phyloP scores from a whole-genome alignment of 129 eudicot genomes.

The Solidago caesia region DNA sequence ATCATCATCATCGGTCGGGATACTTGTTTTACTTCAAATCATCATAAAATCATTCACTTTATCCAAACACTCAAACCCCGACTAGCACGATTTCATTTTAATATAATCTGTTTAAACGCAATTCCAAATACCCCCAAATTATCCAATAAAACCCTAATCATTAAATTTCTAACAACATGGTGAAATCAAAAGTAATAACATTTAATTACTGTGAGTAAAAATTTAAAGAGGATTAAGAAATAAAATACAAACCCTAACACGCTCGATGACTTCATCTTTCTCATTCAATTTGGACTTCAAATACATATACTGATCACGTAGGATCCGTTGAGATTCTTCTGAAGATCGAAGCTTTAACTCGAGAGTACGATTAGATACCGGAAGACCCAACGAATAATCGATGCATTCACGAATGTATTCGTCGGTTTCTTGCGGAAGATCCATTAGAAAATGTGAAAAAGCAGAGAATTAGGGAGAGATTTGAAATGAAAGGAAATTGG shows the following conservation, averaged over 20 bases:
- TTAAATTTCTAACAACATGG: background rate
- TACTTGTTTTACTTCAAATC: background rate
- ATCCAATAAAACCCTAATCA: no score
- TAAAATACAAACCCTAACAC: constrained; percentile 57
- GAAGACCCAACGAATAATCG: constrained; percentile 53
- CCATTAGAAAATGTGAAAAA: constrained; percentile 37
- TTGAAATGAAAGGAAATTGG: no score
- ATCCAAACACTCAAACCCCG: background rate
- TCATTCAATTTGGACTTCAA: constrained; percentile 45
- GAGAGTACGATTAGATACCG: constrained; percentile 46
- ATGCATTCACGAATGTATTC: constrained; percentile 62
- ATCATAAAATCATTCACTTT: background rate
- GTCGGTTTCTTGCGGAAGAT: constrained; percentile 57
- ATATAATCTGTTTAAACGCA: no score
- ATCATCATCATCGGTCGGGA: background rate
- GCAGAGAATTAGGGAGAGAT: no score
- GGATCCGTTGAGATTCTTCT: constrained; percentile 35
- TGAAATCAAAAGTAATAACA: no score
- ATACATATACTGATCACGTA: constrained; percentile 45
- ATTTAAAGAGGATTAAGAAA: background rate
- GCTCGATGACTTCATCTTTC: constrained; percentile 50
- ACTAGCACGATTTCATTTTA: constrained; percentile 23
- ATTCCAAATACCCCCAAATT: no score
- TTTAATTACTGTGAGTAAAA: no score
- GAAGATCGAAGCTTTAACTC: constrained; percentile 50